phyloP scores from a whole-genome alignment of 148 eudicot species.

The Cornus suecica region DNA sequence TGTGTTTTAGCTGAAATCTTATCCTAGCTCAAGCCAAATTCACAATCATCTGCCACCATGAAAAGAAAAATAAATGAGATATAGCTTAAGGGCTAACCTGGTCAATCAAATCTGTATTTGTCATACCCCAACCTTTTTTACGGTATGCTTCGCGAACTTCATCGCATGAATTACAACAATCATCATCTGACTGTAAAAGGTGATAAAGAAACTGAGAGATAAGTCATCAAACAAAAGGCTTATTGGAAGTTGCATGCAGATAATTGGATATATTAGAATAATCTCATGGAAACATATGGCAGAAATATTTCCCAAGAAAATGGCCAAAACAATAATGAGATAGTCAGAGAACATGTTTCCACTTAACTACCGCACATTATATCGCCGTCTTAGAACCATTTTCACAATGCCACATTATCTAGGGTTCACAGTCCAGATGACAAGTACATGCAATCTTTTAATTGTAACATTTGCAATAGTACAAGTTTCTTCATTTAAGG shows the following conservation, averaged over 20 bases:
- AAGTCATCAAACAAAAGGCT: constrained; percentile 1
- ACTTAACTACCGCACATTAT: neutral
- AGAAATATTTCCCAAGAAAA: neutral
- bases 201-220: constrained; percentile 5
- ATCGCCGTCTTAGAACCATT: neutral
- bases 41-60: neutral
- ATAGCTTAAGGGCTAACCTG: constrained; percentile 42
- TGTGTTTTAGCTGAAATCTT: neutral
- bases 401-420: too few relatives aligned
- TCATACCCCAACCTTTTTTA: constrained; percentile 84
- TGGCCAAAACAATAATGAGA: neutral
- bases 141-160: constrained; percentile 96
- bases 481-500: too few relatives aligned
- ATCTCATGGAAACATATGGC: too few relatives aligned
- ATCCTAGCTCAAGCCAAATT: neutral
- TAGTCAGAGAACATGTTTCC: neutral
- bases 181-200: constrained; percentile 75
- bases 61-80: neutral
- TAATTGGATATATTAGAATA: neutral
- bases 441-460: too few relatives aligned
- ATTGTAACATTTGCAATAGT: too few relatives aligned
- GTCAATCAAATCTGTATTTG: constrained; percentile 75
- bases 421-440: too few relatives aligned
- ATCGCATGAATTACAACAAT: constrained; percentile 97
- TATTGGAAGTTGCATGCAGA: neutral